A percentile compares a stretch with the other conserved stretches of the same genome.
Conservation (phyloP, 257 asterid genomes). For the Solanum chilense region DNA sequence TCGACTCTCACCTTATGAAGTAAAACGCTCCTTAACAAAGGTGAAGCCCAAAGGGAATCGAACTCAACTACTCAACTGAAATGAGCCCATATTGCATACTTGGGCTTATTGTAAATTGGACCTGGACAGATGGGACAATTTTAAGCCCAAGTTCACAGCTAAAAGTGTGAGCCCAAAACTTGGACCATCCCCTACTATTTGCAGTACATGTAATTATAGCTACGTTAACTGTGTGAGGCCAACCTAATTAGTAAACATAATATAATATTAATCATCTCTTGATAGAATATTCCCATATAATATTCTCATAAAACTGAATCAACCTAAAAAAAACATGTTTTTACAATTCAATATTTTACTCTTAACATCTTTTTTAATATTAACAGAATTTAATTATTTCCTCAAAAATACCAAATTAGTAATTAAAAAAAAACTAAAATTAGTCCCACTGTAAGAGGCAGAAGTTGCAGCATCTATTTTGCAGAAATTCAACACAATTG, state of each 20-base stretch:
- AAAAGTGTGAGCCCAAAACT: not conserved
- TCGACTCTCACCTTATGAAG: fast-evolving
- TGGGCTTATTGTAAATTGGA: not conserved
- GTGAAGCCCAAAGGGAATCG: too few relatives aligned
- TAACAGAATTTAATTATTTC: not conserved
- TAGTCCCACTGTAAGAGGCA: not conserved
- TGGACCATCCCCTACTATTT: not conserved
- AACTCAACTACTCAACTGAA: not conserved
- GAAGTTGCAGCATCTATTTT: not conserved
- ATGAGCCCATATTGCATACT: not conserved
- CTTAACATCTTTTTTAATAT: not conserved
- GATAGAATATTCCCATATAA: not conserved
- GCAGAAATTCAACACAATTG: not conserved
- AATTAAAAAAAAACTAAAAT: not conserved
- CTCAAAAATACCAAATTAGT: not conserved
- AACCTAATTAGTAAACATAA: not conserved
- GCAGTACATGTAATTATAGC: not conserved
- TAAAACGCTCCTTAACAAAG: not conserved
- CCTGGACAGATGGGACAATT: not conserved
- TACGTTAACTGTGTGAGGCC: not conserved
- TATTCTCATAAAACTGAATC: not conserved
- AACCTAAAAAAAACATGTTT: not conserved
- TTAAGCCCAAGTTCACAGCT: not conserved
- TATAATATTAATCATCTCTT: not conserved
- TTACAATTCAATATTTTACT: not conserved